Base-by-base conservation (phyloP, 768 basidiomycete genomes). In the Scleroderma bovista region DNA sequence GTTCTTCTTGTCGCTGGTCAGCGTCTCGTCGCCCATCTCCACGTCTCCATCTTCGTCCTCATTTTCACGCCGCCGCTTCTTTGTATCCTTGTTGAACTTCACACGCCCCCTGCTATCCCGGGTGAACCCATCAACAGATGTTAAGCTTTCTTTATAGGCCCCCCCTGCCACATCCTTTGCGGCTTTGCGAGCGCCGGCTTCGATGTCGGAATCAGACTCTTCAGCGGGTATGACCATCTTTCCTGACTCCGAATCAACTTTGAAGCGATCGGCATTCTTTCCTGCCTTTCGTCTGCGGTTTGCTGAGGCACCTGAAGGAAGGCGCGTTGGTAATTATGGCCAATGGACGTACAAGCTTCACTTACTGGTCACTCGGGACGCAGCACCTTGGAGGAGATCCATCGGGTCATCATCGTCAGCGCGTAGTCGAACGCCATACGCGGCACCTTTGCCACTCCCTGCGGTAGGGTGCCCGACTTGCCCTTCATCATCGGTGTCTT, bases 61-160 rank as follows among this genome's bases (percentile, higher is more conserved):
- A 51, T 83, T 79, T 46, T 83, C 83, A 44, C 87, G 78, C 52
- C 93, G 71, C 51, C 93, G 83, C 67, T 95, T 93, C 69, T 94
- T 98, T 33, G 93, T 97, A 61, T 95, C 86, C 66, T 96, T 97
- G 74, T 96, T 91, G 71, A 98, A 97, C 67, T 92, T 94, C 63
- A 98, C 69, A 47, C 80, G 82, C 6, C 96, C 96, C 53, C 81
- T 83, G 1, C 83, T 73, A 20, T 91, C 89, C 24, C 94, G 82
- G 3, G 79, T 86, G 71, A 93, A 93, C 19, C 94, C 95, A 65
- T 97, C 95, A 20, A 82, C 83, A 6, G 91, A 93, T 9, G 84
- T 83, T 50, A 95, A 61, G 44, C 75, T 80, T 68, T 96, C 91
- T 51, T 76, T 80, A 68, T 96, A 98, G 1, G 93, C 95, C 8